Percentiles rank a stretch among this genome's conserved stretches.
phyloP scores from a whole-genome alignment of 768 basidiomycete species.

The Lactifluus hygrophoroides region DNA sequence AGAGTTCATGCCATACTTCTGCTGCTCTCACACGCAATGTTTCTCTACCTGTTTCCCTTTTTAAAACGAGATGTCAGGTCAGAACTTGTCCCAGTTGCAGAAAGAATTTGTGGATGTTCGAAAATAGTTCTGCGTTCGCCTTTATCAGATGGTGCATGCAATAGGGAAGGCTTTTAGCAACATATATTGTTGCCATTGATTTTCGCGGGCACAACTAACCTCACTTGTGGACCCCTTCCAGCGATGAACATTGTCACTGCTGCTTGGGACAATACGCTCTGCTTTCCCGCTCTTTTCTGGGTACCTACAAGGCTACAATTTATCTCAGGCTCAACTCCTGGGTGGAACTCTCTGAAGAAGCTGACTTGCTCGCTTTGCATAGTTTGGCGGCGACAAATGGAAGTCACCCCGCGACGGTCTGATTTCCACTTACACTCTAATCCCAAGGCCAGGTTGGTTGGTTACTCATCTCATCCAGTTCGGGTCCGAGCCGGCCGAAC shows the following conservation, averaged over 20 bases:
- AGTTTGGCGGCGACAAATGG: slow-evolving; percentile 25
- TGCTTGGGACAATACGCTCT: slow-evolving; percentile 54
- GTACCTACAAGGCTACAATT: too few species aligned
- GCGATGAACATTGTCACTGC: slow-evolving; percentile 57
- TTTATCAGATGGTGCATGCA: slow-evolving; percentile 36
- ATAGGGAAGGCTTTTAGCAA: slow-evolving; percentile 33
- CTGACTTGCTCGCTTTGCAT: neutral
- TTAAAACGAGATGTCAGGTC: slow-evolving; percentile 36
- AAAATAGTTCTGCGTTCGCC: slow-evolving; percentile 51
- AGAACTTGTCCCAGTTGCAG: slow-evolving; percentile 40
- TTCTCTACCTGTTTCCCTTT: neutral
- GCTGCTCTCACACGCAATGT: too few species aligned
- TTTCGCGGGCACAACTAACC: neutral
- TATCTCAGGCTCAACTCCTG: too few species aligned
- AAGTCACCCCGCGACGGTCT: slow-evolving; percentile 23
- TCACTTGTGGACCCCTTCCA: slow-evolving; percentile 25
- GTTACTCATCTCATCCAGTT: slow-evolving; percentile 59
- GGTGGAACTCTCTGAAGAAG: slow-evolving; percentile 27
- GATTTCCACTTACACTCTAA: slow-evolving; percentile 24
- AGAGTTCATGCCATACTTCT: too few species aligned
- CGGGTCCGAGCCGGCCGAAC: slow-evolving; percentile 50
- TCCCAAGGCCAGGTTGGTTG: slow-evolving; percentile 40
- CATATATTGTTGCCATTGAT: neutral
- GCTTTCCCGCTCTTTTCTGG: slow-evolving; percentile 65
- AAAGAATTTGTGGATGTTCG: slow-evolving; percentile 55